Base-by-base conservation (phyloP, 768 basidiomycete genomes). In the Tremella mesenterica region DNA sequence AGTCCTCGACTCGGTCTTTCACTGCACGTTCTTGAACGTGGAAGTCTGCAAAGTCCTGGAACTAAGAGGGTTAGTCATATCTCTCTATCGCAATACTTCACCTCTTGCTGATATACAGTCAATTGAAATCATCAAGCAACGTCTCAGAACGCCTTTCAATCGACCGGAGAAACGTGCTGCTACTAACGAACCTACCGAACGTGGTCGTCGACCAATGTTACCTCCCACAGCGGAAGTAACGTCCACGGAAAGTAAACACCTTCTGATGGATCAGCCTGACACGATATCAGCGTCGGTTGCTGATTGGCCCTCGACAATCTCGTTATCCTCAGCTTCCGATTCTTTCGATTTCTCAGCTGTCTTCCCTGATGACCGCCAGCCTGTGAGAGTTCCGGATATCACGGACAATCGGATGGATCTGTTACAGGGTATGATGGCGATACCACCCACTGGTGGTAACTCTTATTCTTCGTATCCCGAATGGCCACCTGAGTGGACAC, bases 41-140 rank as follows among this genome's bases (percentile, higher is more conserved):
- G 55, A 10, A 60, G 54, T 21, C 10, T 53, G 30, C 47, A 49
- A 41, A 60, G 49, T 33, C 59, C 59, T 5, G 59, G 59, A 7
- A 60, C 48, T 8, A 20, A 44, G 28, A 39, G 59, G 34, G 59
- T 60, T 29, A 49, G 59, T 50, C 36, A 23, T 30, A 5, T 14
- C 30, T 13, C 8, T 39, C 6, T 25, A 3, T 21, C 14, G 21
- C n/a, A n/a, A n/a, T n/a, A n/a, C 2, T 20, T 46, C 12, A 16
- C 33, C n/a, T 36, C 23, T 31, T 21, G 9, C 28, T 9, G 21
- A 20, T 18, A n/a, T 4, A 13, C 56, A 60, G 59, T 60, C 59
- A 14, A 44, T 60, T 33, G 55, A 60, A 29, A 50, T 56, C 30
- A 57, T 60, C 55, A 60, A 60, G 34, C 50, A 56, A 20, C 54